A percentile compares a stretch with the other conserved stretches of the same genome.
Evolutionary conservation across 805 yeast genomes (phyloP).

Genomic region (Monosporozyma siamensis): DNA sequence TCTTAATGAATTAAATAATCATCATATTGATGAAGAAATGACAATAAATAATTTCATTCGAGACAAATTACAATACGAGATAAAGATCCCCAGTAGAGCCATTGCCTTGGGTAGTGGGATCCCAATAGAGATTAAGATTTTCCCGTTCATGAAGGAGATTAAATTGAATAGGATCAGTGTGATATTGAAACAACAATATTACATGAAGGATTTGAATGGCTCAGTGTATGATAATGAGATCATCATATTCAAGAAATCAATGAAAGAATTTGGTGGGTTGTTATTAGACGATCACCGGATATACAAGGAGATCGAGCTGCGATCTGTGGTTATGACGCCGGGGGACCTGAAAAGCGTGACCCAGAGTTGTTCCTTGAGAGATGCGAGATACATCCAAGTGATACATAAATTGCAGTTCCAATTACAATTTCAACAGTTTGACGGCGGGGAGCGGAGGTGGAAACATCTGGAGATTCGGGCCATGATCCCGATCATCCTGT

Average conservation of each 20-base stretch:
- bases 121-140: conserved; percentile 58
- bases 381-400: conserved; percentile 51
- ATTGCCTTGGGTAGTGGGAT: conserved; percentile 74
- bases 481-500: conserved; percentile 65
- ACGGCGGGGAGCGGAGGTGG: conserved; percentile 61
- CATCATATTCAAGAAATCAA: conserved; percentile 40
- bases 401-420: conserved; percentile 74
- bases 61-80: conserved; percentile 73
- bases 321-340: conserved; percentile 54
- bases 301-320: conserved; percentile 55
- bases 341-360: conserved; percentile 61
- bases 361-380: conserved; percentile 68
- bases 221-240: conserved; percentile 55
- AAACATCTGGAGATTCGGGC: conserved; percentile 83
- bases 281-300: conserved; percentile 19
- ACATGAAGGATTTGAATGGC: conserved; percentile 46
- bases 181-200: conserved; percentile 55
- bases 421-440: conserved; percentile 41
- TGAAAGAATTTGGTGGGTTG: conserved; percentile 38
- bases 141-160: conserved; percentile 74
- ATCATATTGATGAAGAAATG: conserved; percentile 57
- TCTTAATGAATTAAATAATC: conserved; percentile 66
- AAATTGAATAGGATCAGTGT: conserved; percentile 58
- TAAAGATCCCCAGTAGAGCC: conserved; percentile 78
- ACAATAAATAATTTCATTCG: conserved; percentile 92